phyloP scores from a whole-genome alignment of 2,329 filamentous ascomycete species.

The Pezicula neosporulosa region DNA sequence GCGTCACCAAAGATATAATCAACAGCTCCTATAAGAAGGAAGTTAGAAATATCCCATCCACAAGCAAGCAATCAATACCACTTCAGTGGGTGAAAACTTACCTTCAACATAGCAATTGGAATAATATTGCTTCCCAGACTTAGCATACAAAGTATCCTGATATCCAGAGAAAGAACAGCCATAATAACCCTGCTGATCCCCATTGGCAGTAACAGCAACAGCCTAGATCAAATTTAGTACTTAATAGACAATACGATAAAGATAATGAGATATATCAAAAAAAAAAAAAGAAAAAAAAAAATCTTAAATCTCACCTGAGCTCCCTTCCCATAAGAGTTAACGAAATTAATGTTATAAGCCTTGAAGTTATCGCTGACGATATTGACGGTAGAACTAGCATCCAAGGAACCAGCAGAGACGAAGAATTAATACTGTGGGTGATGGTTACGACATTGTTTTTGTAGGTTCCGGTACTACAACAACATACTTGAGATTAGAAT shows the following conservation, averaged over 20 bases:
- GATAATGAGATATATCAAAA: background rate
- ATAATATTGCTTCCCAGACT: slow-evolving; percentile 50
- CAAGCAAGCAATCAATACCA: no score
- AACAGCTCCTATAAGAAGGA: slow-evolving; percentile 28
- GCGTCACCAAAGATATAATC: slow-evolving; percentile 56
- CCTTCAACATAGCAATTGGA: slow-evolving; percentile 52
- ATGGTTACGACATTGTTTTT: slow-evolving; percentile 9
- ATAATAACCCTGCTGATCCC: slow-evolving; percentile 48
- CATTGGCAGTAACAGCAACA: slow-evolving; percentile 48
- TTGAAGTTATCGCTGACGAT: slow-evolving; percentile 42
- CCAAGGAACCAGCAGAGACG: slow-evolving; percentile 15
- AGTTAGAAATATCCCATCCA: no score
- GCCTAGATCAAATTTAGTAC: slow-evolving; percentile 21
- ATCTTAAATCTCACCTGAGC: slow-evolving; percentile 28
- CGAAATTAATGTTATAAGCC: slow-evolving; percentile 54
- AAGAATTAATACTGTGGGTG: slow-evolving; percentile 4
- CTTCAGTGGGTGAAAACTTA: slow-evolving; percentile 13
- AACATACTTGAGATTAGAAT: background rate
- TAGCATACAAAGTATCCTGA: slow-evolving; percentile 48
- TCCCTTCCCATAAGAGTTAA: slow-evolving; percentile 42
- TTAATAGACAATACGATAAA: background rate
- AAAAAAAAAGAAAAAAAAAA: no score
- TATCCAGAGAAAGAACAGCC: slow-evolving; percentile 48
- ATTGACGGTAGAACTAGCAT: slow-evolving; percentile 43
- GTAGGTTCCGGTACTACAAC: slow-evolving; percentile 3